Evolutionary conservation across 2,329 filamentous ascomycete genomes (phyloP).

Genomic region (Sordariomycetes sp.): DNA sequence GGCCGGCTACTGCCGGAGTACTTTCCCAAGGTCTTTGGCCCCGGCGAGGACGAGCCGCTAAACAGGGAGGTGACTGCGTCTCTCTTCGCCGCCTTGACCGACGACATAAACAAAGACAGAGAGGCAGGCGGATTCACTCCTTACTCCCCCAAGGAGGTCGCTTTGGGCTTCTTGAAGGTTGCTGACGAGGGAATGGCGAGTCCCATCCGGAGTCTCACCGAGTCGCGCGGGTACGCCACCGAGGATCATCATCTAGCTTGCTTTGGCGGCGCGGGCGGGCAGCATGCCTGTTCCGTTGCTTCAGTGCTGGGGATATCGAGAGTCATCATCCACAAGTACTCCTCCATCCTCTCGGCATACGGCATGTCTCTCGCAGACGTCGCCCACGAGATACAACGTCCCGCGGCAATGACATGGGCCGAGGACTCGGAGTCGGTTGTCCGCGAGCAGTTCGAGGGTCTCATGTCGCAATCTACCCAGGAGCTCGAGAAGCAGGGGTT

Average conservation of each 20-base stretch:
- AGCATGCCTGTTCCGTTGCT: conserved; percentile 86
- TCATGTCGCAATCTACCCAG: conserved; percentile 26
- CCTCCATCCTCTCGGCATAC: conserved; percentile 81
- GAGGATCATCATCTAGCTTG: conserved; percentile 80
- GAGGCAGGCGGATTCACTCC: conserved; percentile 50
- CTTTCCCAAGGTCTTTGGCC: conserved; percentile 92
- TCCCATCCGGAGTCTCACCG: conserved; percentile 81
- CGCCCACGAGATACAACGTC: conserved; percentile 23
- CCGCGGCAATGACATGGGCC: conserved; percentile 37
- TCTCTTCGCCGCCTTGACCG: neutral
- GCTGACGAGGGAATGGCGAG: conserved; percentile 88
- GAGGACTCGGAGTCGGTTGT: conserved; percentile 10
- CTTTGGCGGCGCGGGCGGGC: conserved; percentile 84
- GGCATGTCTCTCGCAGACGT: conserved; percentile 66
- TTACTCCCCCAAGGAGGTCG: conserved; percentile 67
- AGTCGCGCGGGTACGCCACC: conserved; percentile 85
- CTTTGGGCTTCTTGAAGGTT: conserved; percentile 80
- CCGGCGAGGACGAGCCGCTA: conserved; percentile 72
- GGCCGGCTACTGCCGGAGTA: conserved; percentile 79
- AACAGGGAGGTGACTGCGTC: conserved; percentile 58
- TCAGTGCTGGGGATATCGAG: conserved; percentile 75
- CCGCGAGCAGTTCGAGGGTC: conserved; percentile 8
- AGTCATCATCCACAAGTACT: conserved; percentile 79
- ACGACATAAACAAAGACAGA: conserved; percentile 19
- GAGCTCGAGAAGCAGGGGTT: conserved; percentile 25